Percentiles rank a stretch among this genome's conserved stretches.
These are phyloP conservation scores for Epipyxis sp. DNA, from an alignment of 108 stramenopile genomes.

Conservation along the genomic window DNA sequence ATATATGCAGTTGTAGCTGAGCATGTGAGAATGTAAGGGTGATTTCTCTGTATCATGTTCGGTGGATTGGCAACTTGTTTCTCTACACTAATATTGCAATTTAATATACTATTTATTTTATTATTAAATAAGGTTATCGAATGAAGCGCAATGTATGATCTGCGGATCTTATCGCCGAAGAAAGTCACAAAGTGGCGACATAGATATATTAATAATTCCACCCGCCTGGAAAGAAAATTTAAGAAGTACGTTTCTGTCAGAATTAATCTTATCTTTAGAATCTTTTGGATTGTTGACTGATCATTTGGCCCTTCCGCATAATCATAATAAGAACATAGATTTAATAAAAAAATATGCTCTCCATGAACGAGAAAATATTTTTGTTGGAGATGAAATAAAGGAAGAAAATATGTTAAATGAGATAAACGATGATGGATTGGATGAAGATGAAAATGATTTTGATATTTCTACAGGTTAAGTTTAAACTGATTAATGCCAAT, in stretches of 20 bases:
- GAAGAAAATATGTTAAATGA: not conserved
- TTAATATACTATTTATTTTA: too few relatives aligned
- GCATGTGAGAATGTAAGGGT: not conserved
- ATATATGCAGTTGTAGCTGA: not conserved
- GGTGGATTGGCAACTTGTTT: too few relatives aligned
- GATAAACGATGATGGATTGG: not conserved
- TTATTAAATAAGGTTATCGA: not conserved
- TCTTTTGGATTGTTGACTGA: not conserved
- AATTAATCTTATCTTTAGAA: not conserved
- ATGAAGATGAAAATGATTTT: too few relatives aligned
- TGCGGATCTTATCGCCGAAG: conserved; percentile 49
- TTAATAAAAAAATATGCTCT: too few relatives aligned
- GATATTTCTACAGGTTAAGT: too few relatives aligned
- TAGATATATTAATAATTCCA: conserved; percentile 39
- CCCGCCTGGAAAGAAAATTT: not conserved
- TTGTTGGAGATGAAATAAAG: not conserved
- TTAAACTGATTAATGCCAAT: too few relatives aligned
- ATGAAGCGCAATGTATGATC: not conserved
- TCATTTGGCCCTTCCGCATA: not conserved
- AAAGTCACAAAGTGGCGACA: conserved; percentile 41
- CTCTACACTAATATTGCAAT: too few relatives aligned
- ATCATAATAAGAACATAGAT: too few relatives aligned
- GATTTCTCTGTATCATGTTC: too few relatives aligned
- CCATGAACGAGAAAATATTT: not conserved
- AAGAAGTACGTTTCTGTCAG: not conserved